A percentile compares a stretch with the other conserved stretches of the same genome.
phyloP scores from a whole-genome alignment of 495 filamentous ascomycete genomes.

The Neurospora sp. region DNA sequence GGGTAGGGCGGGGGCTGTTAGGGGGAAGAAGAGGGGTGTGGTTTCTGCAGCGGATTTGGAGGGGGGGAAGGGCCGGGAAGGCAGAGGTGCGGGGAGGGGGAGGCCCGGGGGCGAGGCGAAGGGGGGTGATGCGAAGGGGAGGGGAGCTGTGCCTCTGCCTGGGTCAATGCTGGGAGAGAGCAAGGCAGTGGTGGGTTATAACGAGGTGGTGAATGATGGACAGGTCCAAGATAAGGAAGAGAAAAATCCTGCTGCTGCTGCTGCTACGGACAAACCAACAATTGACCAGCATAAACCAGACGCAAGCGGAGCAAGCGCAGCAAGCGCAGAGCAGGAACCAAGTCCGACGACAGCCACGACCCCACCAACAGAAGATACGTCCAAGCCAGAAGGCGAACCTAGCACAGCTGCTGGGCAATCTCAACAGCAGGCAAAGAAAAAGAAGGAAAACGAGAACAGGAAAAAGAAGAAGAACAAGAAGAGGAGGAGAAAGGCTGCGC shows the following conservation, averaged over 20 bases:
- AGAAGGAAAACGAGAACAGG: slow-evolving; percentile 41
- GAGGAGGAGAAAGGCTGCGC: neutral
- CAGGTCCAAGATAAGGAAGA: neutral
- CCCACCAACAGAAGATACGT: neutral
- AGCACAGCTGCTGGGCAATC: neutral
- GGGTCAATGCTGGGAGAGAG: neutral
- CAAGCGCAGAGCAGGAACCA: slow-evolving; percentile 1
- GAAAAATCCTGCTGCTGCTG: neutral
- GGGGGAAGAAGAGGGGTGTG: slow-evolving; percentile 22
- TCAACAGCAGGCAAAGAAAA: slow-evolving; percentile 32
- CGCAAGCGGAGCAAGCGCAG: neutral
- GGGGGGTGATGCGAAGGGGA: neutral
- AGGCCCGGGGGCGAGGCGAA: neutral
- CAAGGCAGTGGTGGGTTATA: neutral
- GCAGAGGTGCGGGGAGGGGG: neutral
- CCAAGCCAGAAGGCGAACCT: neutral
- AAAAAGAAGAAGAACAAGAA: slow-evolving; percentile 18
- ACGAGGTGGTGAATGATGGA: neutral
- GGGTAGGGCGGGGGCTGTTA: slow-evolving; percentile 47
- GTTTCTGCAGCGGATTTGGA: neutral
- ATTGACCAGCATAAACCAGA: neutral
- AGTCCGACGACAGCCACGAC: slow-evolving; percentile 14
- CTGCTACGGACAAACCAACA: neutral
- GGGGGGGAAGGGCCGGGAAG: neutral
- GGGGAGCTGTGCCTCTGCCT: neutral